These are phyloP conservation scores for Trichothecium roseum DNA, from an alignment of 2,329 filamentous ascomycete genomes.

Conservation along the genomic window DNA sequence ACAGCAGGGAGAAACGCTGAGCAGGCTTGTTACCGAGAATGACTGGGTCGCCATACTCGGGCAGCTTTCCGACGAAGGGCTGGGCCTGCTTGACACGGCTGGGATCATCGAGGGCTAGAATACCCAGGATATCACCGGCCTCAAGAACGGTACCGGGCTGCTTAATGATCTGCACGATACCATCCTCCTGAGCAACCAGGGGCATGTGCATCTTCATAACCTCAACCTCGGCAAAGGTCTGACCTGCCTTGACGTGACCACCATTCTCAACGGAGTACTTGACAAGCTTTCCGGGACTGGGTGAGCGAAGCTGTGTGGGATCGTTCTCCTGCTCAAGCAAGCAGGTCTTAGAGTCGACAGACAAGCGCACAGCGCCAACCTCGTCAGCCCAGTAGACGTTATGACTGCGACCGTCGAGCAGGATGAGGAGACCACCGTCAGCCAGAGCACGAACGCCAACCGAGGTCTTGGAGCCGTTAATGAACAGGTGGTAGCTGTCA, in stretches of 20 bases:
- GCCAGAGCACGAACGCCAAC: conserved; percentile 87
- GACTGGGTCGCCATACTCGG: conserved; percentile 75
- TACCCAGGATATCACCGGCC: conserved; percentile 96
- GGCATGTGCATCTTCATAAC: conserved; percentile 99
- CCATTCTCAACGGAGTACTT: conserved; percentile 97
- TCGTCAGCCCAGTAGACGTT: conserved; percentile 99
- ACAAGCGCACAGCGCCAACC: conserved; percentile 87
- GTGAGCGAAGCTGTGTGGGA: conserved; percentile 89
- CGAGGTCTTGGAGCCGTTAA: conserved; percentile 94
- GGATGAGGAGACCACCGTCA: conserved; percentile 84
- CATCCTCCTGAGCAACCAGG: conserved; percentile 85
- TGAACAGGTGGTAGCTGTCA: conserved; percentile 96
- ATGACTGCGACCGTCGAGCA: conserved; percentile 87
- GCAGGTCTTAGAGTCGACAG: conserved; percentile 96
- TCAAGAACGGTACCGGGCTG: conserved; percentile 96
- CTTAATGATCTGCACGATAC: conserved; percentile 96
- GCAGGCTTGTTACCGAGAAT: conserved; percentile 85
- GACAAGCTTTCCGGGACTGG: conserved; percentile 93
- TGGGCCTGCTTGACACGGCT: conserved; percentile 94
- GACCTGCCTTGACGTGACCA: conserved; percentile 81
- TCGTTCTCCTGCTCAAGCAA: conserved; percentile 98
- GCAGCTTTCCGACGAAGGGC: conserved; percentile 84
- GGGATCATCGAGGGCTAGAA: conserved; percentile 88
- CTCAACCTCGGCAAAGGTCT: conserved; percentile 93
- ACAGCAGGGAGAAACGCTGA: conserved; percentile 71